phyloP scores from a whole-genome alignment of 257 asterid genomes.

The Solanum commersonii region DNA sequence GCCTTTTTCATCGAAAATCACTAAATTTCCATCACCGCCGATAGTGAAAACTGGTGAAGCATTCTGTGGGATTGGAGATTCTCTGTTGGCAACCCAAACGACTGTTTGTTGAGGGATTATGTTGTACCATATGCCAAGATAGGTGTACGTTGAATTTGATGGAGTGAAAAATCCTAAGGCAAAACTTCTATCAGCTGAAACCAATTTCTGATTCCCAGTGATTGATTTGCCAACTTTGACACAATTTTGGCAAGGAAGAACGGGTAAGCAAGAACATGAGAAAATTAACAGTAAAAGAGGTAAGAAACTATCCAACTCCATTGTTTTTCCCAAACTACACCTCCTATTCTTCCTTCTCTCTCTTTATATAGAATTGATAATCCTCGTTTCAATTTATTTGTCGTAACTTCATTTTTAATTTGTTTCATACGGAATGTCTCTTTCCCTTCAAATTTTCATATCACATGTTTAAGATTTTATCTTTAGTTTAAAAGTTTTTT shows the following conservation, averaged over 20 bases:
- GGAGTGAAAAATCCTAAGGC: slow-evolving; percentile 4
- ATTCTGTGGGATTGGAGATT: background rate
- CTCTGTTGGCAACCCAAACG: slow-evolving; percentile 11
- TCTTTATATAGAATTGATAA: too few relatives aligned
- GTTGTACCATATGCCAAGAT: slow-evolving; percentile 4
- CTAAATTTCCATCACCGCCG: background rate
- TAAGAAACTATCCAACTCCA: background rate
- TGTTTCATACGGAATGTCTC: too few relatives aligned
- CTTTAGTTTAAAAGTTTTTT: too few relatives aligned
- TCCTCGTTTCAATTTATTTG: too few relatives aligned
- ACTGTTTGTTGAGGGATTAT: background rate
- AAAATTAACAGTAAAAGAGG: background rate
- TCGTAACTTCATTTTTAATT: too few relatives aligned
- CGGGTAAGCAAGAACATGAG: background rate
- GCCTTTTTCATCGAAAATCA: background rate
- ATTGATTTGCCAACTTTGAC: background rate
- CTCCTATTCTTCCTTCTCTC: background rate
- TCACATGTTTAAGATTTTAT: too few relatives aligned
- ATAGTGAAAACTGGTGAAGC: background rate
- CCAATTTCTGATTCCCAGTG: background rate
- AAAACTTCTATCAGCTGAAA: background rate
- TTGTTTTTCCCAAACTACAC: background rate
- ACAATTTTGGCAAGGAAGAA: background rate
- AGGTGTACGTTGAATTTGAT: background rate
- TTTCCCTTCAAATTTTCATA: too few relatives aligned